phyloP scores from a whole-genome alignment of 306 rosid genomes.

The Pyrus betulifolia region DNA sequence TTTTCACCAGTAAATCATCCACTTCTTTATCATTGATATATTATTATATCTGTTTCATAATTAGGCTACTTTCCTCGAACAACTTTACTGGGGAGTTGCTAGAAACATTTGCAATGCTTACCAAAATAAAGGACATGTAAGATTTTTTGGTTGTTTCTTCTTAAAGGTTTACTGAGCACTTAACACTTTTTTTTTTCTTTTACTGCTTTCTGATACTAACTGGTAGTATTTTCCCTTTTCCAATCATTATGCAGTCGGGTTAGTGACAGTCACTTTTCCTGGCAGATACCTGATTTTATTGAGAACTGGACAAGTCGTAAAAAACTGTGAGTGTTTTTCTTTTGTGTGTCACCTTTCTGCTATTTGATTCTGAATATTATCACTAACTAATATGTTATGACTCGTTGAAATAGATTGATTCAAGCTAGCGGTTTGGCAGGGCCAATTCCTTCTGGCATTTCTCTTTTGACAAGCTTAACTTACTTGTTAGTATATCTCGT shows the following conservation, averaged over 20 bases:
- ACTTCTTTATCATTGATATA: background rate
- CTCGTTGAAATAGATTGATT: conserved; percentile 33
- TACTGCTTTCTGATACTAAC: background rate
- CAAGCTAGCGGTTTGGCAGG: conserved; percentile 76
- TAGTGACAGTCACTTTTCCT: conserved; percentile 53
- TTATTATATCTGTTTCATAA: background rate
- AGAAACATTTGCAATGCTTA: conserved; percentile 36
- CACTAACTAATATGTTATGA: background rate
- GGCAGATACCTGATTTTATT: conserved; percentile 50
- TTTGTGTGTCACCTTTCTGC: background rate
- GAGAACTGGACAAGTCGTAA: conserved; percentile 42
- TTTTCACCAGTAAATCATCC: background rate
- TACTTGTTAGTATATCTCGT: conserved; percentile 45
- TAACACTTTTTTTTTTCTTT: background rate
- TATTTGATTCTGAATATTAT: background rate
- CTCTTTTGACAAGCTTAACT: conserved; percentile 28
- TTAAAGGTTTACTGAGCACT: background rate
- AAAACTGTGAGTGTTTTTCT: conserved; percentile 32
- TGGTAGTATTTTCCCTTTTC: background rate
- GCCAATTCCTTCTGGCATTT: conserved; percentile 61
- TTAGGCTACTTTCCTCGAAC: conserved; percentile 51
- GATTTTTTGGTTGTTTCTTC: conserved; percentile 1
- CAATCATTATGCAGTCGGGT: conserved; percentile 45
- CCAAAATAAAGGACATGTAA: conserved; percentile 36
- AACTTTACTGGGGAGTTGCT: conserved; percentile 63